Base-by-base conservation (phyloP, 2,329 filamentous ascomycete genomes). In the Calonectria pauciramosa region DNA sequence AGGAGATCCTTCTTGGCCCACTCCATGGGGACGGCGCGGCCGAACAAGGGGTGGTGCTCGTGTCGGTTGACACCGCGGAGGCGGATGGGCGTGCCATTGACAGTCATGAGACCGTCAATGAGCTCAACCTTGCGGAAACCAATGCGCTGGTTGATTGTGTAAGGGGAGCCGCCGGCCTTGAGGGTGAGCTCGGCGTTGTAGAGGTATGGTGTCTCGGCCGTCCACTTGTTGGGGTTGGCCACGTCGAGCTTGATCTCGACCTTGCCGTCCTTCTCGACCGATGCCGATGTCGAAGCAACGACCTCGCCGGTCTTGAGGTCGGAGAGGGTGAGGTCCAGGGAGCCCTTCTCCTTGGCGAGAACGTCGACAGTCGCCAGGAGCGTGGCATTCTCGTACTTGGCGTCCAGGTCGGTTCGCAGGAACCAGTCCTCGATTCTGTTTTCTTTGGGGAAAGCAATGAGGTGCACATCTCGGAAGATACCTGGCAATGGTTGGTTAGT, bases 71-170 rank as follows among this genome's bases (percentile, higher is more conserved):
- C 91, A 14, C 93, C 93, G 32, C 90, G 88, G 74, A 95, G 87
- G 2, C 91, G 87, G 59, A 95, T 88, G 0, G 89, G 86, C 26
- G 87, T 87, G 4, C 93, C 93, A 70, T 94, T 94, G 78, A 94
- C 91, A 20, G 87, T 87, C 79, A 94, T 86, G n/a, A 93, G 82
- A 0, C 92, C 91, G 60, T 92, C 86, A 56, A 90, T 91, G 68
- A 94, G 87, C 82, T 94, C 91, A 1, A 94, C 89, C 65, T 89
- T 88, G 52, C 93, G 89, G 83, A 94, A 94, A 0, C 93, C 93
- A 6, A 94, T 84, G 86, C 79, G 78, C 6, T 86, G 87, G 49
- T 93, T 91, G 1, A 84, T 78, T 18, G 91, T 84, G 20, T 83
- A 84, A 38, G 90, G 3, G 74, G 75, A 14, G 0, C 69, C 74